Evolutionary conservation across 768 basidiomycete species (phyloP).

Genomic region (Phaffia tasmanica): DNA sequence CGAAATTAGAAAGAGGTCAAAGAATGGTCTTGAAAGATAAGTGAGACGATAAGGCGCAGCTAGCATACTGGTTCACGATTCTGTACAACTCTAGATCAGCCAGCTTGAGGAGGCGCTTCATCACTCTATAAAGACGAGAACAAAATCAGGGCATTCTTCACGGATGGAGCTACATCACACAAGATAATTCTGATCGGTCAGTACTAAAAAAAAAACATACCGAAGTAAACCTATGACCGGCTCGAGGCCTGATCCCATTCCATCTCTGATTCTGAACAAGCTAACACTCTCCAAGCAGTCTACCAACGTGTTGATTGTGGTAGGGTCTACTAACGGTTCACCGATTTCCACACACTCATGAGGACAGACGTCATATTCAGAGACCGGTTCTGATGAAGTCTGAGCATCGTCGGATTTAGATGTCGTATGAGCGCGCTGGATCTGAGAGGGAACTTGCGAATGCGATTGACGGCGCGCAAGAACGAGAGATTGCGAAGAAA

Average conservation of each 20-base stretch:
- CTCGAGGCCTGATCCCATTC: slow-evolving; percentile 75
- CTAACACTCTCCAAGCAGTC: slow-evolving; percentile 54
- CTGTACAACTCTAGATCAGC: slow-evolving; percentile 59
- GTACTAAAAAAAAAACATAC: slow-evolving; percentile 36
- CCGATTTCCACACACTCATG: too few relatives aligned
- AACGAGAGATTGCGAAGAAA: slow-evolving; percentile 27
- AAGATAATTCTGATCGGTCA: not conserved
- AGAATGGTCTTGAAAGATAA: not conserved
- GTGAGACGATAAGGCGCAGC: not conserved
- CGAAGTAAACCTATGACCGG: slow-evolving; percentile 71
- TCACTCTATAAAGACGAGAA: slow-evolving; percentile 44
- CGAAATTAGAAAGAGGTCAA: not conserved
- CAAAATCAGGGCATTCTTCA: too few relatives aligned
- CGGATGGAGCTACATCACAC: not conserved
- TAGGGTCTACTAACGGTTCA: not conserved
- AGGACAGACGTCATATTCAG: not conserved
- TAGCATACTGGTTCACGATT: slow-evolving; percentile 55
- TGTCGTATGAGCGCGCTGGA: not conserved
- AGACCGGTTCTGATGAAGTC: not conserved
- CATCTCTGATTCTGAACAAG: slow-evolving; percentile 66
- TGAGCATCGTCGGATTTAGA: not conserved
- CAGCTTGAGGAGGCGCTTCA: slow-evolving; percentile 59
- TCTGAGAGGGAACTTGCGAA: not conserved
- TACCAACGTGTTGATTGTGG: slow-evolving; percentile 18
- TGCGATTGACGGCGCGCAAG: not conserved